phyloP scores from a whole-genome alignment of 2,329 filamentous ascomycete genomes.

The Xylariales sp. region DNA sequence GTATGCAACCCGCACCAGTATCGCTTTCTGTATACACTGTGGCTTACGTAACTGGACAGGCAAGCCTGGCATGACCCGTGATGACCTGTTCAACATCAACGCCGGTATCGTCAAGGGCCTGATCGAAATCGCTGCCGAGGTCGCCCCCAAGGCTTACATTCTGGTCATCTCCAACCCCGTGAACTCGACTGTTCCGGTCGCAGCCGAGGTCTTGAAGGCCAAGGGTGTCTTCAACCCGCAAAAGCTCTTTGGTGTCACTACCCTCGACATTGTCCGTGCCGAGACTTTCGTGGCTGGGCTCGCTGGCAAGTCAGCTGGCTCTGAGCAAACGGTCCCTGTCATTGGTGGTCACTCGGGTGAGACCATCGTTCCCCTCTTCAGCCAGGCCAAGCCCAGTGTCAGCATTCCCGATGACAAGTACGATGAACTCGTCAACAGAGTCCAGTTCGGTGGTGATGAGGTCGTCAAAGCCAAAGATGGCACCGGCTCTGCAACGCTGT shows the following conservation, averaged over 20 bases:
- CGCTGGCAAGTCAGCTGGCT: constrained; percentile 74
- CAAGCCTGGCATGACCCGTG: constrained; percentile 99
- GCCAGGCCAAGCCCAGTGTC: constrained; percentile 76
- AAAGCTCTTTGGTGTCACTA: constrained; percentile 97
- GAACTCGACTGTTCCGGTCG: constrained; percentile 97
- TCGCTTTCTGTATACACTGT: background rate
- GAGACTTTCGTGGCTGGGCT: constrained; percentile 93
- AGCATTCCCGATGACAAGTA: constrained; percentile 86
- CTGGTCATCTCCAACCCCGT: constrained; percentile 99
- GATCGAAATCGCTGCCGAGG: constrained; percentile 81
- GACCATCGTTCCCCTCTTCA: constrained; percentile 97
- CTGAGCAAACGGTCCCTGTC: constrained; percentile 82
- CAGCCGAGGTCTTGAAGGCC: constrained; percentile 92
- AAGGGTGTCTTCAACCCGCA: constrained; percentile 91
- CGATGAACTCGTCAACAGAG: constrained; percentile 84
- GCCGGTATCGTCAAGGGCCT: constrained; percentile 95
- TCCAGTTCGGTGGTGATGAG: constrained; percentile 97
- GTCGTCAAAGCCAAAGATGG: constrained; percentile 94
- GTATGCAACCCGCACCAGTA: no score
- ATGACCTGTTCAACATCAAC: constrained; percentile 99
- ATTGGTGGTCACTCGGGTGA: constrained; percentile 96
- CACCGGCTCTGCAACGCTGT: constrained; percentile 82
- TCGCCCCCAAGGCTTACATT: constrained; percentile 87
- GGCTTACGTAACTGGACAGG: constrained; percentile 49
- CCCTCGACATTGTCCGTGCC: constrained; percentile 94